Percentiles rank a stretch among this genome's conserved stretches.
Conservation (phyloP, 2,329 filamentous ascomycete genomes). For the Thelonectria rubi region DNA sequence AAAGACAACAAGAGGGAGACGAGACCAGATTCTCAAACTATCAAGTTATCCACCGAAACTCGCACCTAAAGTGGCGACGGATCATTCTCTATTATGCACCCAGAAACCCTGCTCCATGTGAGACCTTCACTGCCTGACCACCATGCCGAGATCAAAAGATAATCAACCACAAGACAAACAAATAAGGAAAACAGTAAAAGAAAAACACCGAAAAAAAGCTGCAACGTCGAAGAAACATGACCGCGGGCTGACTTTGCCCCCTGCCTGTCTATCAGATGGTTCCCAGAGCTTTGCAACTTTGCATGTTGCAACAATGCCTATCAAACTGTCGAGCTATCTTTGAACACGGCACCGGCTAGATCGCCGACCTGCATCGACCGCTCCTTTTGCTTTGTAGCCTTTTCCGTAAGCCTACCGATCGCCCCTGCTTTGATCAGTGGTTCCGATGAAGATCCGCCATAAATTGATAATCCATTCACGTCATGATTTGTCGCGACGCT, state of each 20-base stretch:
- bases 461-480: constrained; percentile 38
- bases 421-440: constrained; percentile 31
- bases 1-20: neutral
- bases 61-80: constrained; percentile 36
- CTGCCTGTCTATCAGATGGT: constrained; percentile 43
- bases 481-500: constrained; percentile 51
- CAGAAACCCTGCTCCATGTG: constrained; percentile 38
- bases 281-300: constrained; percentile 39
- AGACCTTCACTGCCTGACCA: constrained; percentile 42
- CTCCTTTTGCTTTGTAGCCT: constrained; percentile 42
- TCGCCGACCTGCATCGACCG: constrained; percentile 40
- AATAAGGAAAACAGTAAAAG: constrained; percentile 13
- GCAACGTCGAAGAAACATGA: constrained; percentile 38
- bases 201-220: constrained; percentile 30
- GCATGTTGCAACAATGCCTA: constrained; percentile 40
- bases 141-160: constrained; percentile 33
- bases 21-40: neutral
- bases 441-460: constrained; percentile 34
- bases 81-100: constrained; percentile 45
- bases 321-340: constrained; percentile 43
- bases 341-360: constrained; percentile 41
- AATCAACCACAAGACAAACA: constrained; percentile 6
- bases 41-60: constrained; percentile 20
- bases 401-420: constrained; percentile 26
- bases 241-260: constrained; percentile 39